Base-by-base conservation (phyloP, 2,329 filamentous ascomycete species). In the Purpureocillium lavendulum region DNA sequence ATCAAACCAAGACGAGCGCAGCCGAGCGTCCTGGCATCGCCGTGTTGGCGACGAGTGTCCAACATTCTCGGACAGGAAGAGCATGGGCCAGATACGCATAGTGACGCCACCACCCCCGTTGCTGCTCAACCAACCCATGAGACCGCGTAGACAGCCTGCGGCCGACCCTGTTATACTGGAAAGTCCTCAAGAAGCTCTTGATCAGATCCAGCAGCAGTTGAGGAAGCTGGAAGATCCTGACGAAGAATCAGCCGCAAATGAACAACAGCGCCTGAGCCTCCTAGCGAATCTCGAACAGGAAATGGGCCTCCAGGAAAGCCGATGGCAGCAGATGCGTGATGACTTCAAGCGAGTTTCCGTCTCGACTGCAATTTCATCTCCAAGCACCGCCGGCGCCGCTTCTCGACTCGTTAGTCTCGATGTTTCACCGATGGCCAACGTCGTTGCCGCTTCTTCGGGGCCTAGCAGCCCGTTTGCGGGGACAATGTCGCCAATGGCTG, bases 241-340 rank as follows among this genome's bases (percentile, higher is more conserved):
- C 26, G 48, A 51, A 28, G 60, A 59, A 18, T 42, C 33, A 29
- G 53, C 52, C 7, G 61, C 60, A 39, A 67, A 58, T 45, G 58
- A 66, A 21, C 58, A 61, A 12, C 62, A 63, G 40, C 62, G 67
- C 21, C 57, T 73, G 41, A 66, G 63, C 28, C 62, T 80, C 3
- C 59, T 83, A 2, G 70, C 75, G 26, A 71, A 77, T 43, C 60
- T 83, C 2, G 79, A 83, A 51, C 64, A 62, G 44, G 79, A 83
- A 54, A 76, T 82, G 68, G 74, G 70, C 1, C 56, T 67, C 46
- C 73, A 82, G 51, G 75, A 79, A 51, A 66, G 65, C 39, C 69
- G 73, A 46, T 82, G 78, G 79, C 69, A 73, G 40, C 60, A 69
- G 36, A 68, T 81, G 59, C 74, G 75, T 41, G 60, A 68, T 18